Evolutionary conservation across 495 filamentous ascomycete species (phyloP).

Genomic region (Lentithecium fluviatile): DNA sequence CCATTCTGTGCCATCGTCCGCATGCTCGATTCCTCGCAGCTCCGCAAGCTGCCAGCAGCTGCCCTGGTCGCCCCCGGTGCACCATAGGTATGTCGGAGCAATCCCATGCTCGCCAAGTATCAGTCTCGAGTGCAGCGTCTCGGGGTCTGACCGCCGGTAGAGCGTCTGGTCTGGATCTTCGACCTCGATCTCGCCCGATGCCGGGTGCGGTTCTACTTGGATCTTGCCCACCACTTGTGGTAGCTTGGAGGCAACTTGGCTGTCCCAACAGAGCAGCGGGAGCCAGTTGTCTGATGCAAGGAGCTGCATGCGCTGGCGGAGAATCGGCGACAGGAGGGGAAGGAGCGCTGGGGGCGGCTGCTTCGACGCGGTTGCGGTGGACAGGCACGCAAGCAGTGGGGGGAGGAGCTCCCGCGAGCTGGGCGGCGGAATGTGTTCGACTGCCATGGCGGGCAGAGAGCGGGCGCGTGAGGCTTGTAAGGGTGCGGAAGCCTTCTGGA

Average conservation of each 20-base stretch:
- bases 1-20: conserved; percentile 50
- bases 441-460: conserved; percentile 26
- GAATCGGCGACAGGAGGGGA: conserved; percentile 82
- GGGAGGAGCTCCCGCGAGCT: conserved; percentile 64
- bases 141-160: conserved; percentile 76
- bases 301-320: conserved; percentile 82
- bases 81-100: conserved; percentile 63
- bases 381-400: conserved; percentile 81
- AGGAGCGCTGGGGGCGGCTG: conserved; percentile 74
- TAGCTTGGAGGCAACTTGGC: conserved; percentile 64
- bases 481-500: background rate
- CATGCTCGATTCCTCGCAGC: conserved; percentile 59
- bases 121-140: conserved; percentile 76
- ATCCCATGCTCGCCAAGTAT: conserved; percentile 47
- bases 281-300: conserved; percentile 83
- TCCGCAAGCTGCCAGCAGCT: conserved; percentile 85
- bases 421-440: conserved; percentile 57
- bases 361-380: conserved; percentile 75
- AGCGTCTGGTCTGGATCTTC: conserved; percentile 60
- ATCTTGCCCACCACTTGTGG: conserved; percentile 63
- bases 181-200: conserved; percentile 85
- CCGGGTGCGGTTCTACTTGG: conserved; percentile 81
- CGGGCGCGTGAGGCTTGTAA: background rate
- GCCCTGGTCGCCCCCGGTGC: conserved; percentile 60
- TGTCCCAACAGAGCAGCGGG: conserved; percentile 81